Evolutionary conservation across 2,329 filamentous ascomycete species (phyloP).

Genomic region (Myriosclerotinia scirpicola): DNA sequence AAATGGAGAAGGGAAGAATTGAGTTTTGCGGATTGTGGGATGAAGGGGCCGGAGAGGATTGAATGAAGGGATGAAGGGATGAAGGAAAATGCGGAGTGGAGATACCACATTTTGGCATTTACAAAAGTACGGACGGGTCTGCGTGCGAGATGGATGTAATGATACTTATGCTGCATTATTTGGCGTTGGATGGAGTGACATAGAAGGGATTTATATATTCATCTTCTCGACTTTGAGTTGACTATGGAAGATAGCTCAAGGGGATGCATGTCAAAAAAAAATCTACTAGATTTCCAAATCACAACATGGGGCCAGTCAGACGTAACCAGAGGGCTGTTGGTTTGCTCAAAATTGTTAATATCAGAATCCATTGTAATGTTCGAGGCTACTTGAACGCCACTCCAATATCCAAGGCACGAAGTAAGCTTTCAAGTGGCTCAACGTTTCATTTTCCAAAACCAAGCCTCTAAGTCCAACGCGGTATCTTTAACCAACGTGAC

Average conservation of each 20-base stretch:
- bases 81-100: not conserved
- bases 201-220: constrained; percentile 5
- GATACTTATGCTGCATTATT: constrained; percentile 16
- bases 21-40: too few relatives aligned
- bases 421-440: not conserved
- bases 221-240: not conserved
- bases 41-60: not conserved
- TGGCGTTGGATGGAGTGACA: constrained; percentile 21
- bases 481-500: constrained; percentile 6
- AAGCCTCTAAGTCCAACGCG: constrained; percentile 3
- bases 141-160: not conserved
- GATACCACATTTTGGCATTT: constrained; percentile 20
- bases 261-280: not conserved
- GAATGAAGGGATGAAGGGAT: not conserved
- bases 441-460: not conserved
- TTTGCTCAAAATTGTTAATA: too few relatives aligned
- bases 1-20: too few relatives aligned
- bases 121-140: not conserved
- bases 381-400: too few relatives aligned
- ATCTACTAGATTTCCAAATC: constrained; percentile 1
- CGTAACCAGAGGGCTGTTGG: not conserved
- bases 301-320: not conserved
- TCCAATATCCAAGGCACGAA: too few relatives aligned
- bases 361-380: too few relatives aligned
- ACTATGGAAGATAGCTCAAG: not conserved